Evolutionary conservation across 345 rosid species (phyloP).

Genomic region (Lepidium africanum): DNA sequence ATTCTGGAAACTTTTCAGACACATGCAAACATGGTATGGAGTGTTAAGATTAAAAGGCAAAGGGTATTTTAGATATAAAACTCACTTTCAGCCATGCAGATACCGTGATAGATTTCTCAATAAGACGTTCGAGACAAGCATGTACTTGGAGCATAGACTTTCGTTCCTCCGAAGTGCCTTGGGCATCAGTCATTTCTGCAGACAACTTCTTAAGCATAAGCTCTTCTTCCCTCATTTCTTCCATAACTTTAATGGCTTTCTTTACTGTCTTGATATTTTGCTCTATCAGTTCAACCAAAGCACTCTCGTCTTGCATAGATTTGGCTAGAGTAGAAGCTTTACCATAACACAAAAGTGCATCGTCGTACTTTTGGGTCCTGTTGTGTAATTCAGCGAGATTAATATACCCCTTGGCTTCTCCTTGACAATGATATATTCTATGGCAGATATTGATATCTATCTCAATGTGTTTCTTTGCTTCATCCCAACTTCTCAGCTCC

Average conservation of each 20-base stretch:
- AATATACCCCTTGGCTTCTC: conserved; percentile 93
- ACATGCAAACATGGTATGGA: conserved; percentile 9
- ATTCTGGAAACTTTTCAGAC: conserved; percentile 1
- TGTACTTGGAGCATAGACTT: conserved; percentile 57
- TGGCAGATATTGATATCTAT: conserved; percentile 77
- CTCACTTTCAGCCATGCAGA: conserved; percentile 76
- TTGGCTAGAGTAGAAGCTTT: conserved; percentile 73
- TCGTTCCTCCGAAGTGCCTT: conserved; percentile 55
- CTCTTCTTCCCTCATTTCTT: conserved; percentile 66
- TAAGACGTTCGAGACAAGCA: conserved; percentile 62
- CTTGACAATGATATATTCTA: conserved; percentile 62
- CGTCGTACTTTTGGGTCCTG: conserved; percentile 65
- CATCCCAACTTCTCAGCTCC: conserved; percentile 68
- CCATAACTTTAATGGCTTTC: conserved; percentile 62
- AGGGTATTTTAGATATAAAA: background rate
- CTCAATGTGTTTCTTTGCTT: conserved; percentile 65
- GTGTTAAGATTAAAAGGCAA: background rate
- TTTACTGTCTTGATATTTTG: conserved; percentile 57
- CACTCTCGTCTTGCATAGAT: conserved; percentile 88
- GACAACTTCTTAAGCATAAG: conserved; percentile 72
- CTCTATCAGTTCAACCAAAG: conserved; percentile 52
- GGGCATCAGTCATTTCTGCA: conserved; percentile 45
- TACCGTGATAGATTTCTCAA: conserved; percentile 65
- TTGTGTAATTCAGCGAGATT: conserved; percentile 87
- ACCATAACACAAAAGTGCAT: conserved; percentile 66